Percentiles rank a stretch among this genome's conserved stretches.
Evolutionary conservation across 805 yeast genomes (phyloP).

Genomic region (Candida suzukii): DNA sequence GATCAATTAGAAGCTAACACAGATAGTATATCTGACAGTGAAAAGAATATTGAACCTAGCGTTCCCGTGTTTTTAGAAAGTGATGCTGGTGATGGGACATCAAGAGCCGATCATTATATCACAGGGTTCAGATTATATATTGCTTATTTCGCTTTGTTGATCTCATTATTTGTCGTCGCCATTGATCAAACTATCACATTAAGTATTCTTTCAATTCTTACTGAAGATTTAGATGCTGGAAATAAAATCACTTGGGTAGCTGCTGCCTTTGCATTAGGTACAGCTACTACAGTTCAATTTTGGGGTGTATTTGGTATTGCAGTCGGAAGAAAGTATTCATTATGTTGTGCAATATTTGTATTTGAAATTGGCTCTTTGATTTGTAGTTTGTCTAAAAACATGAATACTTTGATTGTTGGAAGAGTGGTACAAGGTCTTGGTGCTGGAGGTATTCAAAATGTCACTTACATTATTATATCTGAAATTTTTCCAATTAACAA

Average conservation of each 20-base stretch:
- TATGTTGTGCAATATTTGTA: slow-evolving; percentile 40
- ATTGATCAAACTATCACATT: slow-evolving; percentile 55
- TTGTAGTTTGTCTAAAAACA: slow-evolving; percentile 44
- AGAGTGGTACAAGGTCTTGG: slow-evolving; percentile 68
- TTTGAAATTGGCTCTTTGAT: slow-evolving; percentile 60
- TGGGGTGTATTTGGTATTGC: slow-evolving; percentile 54
- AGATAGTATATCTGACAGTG: not conserved
- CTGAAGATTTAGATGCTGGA: slow-evolving; percentile 41
- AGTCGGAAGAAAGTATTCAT: slow-evolving; percentile 47
- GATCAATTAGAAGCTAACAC: too few species aligned
- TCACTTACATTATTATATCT: slow-evolving; percentile 49
- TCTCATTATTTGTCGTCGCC: slow-evolving; percentile 27
- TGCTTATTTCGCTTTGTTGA: slow-evolving; percentile 5
- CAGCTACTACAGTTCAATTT: slow-evolving; percentile 45
- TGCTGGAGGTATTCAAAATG: slow-evolving; percentile 58
- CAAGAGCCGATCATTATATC: slow-evolving; percentile 19
- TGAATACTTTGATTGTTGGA: slow-evolving; percentile 63
- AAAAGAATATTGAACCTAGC: not conserved
- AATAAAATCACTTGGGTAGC: slow-evolving; percentile 53
- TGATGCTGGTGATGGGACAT: slow-evolving; percentile 34
- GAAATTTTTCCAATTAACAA: slow-evolving; percentile 42
- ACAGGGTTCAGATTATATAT: slow-evolving; percentile 12
- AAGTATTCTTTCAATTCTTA: slow-evolving; percentile 42
- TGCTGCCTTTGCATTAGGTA: slow-evolving; percentile 46
- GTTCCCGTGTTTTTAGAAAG: slow-evolving; percentile 23